A percentile compares a stretch with the other conserved stretches of the same genome.
These are phyloP conservation scores for Skeletonema tropicum DNA, from an alignment of 108 stramenopile genomes.

Conservation along the genomic window DNA sequence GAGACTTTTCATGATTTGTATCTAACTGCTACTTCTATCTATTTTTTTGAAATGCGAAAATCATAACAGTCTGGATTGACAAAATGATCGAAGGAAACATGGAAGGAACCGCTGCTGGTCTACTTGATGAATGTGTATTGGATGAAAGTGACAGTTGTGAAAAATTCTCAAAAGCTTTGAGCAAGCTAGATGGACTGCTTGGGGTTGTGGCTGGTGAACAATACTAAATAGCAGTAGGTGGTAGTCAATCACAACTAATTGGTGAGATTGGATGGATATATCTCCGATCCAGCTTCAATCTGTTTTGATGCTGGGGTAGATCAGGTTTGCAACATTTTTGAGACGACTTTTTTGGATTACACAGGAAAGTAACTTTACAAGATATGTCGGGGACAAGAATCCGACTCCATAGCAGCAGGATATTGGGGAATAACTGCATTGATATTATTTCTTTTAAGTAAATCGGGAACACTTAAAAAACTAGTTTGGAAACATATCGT, in stretches of 20 bases:
- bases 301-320: not conserved
- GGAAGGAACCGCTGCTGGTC: constrained; percentile 46
- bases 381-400: too few species aligned
- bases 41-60: not conserved
- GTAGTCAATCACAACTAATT: not conserved
- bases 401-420: too few species aligned
- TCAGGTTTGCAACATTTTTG: not conserved
- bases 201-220: constrained; percentile 53
- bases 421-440: too few species aligned
- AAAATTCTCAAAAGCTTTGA: constrained; percentile 42
- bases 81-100: constrained; percentile 35
- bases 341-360: too few species aligned
- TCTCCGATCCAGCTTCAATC: not conserved
- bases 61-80: constrained; percentile 50
- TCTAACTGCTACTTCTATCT: constrained; percentile 1
- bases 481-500: constrained; percentile 19
- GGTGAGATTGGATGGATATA: not conserved
- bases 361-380: too few species aligned
- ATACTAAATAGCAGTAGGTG: constrained; percentile 17
- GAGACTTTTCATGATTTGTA: not conserved
- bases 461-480: not conserved
- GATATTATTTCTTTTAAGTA: constrained; percentile 1
- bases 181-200: constrained; percentile 41
- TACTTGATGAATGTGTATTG: constrained; percentile 54
- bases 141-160: constrained; percentile 50